These are phyloP conservation scores for Tylopilus sp. DNA, from an alignment of 1,284 basidiomycete genomes.

Conservation along the genomic window DNA sequence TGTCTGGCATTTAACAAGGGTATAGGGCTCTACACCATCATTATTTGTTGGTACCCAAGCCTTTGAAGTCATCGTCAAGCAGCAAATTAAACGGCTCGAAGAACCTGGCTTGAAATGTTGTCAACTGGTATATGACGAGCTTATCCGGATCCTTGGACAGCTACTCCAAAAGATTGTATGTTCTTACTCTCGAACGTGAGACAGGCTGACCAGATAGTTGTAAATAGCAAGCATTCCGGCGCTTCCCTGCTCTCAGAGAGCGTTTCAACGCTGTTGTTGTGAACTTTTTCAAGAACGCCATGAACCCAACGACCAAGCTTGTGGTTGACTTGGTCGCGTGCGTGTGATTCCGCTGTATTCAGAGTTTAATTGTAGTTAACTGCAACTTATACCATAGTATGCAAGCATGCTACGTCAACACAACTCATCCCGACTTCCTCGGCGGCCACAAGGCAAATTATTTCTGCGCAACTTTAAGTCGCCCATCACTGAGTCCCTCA, in stretches of 20 bases:
- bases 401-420: conserved; percentile 98
- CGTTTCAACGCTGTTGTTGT: conserved; percentile 93
- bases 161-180: conserved; percentile 83
- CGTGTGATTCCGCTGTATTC: conserved; percentile 25
- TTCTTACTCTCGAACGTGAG: conserved; percentile 17
- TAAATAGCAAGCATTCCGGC: conserved; percentile 83
- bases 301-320: conserved; percentile 92
- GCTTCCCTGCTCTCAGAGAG: conserved; percentile 90
- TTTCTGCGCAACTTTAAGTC: not conserved
- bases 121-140: conserved; percentile 91
- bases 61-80: conserved; percentile 97
- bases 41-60: conserved; percentile 95
- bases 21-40: conserved; percentile 88
- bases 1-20: conserved; percentile 1
- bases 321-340: conserved; percentile 88
- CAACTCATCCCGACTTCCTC: conserved; percentile 98
- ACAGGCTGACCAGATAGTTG: conserved; percentile 5
- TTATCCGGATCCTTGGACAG: conserved; percentile 92
- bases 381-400: conserved; percentile 49
- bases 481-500: conserved; percentile 6
- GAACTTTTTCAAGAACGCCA: conserved; percentile 91
- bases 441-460: conserved; percentile 77
- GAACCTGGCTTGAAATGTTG: conserved; percentile 92
- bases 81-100: conserved; percentile 95
- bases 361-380: not conserved